These are phyloP conservation scores for Colletotrichum godetiae DNA, from an alignment of 2,329 filamentous ascomycete genomes.

Conservation along the genomic window DNA sequence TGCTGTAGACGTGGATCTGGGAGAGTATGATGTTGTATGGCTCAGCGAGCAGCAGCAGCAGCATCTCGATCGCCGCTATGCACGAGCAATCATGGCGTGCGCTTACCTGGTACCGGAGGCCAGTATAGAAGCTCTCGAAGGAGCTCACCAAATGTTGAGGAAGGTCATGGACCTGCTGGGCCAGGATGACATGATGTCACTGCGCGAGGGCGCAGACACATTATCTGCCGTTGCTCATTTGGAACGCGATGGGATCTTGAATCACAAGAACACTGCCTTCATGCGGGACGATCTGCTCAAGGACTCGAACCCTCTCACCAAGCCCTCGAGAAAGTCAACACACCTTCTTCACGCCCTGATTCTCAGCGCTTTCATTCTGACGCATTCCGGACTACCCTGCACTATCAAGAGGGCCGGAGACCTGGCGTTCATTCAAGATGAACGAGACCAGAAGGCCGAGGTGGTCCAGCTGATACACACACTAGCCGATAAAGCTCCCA, in stretches of 20 bases:
- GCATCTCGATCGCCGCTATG: constrained; percentile 72
- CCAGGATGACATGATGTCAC: constrained; percentile 65
- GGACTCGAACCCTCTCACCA: constrained; percentile 73
- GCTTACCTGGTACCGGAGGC: constrained; percentile 75
- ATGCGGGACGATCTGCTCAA: constrained; percentile 67
- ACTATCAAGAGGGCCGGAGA: constrained; percentile 68
- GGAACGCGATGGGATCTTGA: constrained; percentile 48
- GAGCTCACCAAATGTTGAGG: constrained; percentile 69
- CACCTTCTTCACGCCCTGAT: constrained; percentile 72
- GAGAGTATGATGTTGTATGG: constrained; percentile 66
- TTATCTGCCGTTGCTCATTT: constrained; percentile 50
- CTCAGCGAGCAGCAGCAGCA: constrained; percentile 70
- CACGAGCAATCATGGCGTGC: constrained; percentile 73
- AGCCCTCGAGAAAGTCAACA: constrained; percentile 65
- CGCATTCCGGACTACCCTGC: constrained; percentile 60
- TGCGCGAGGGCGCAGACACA: constrained; percentile 59
- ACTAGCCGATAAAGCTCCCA: constrained; percentile 60
- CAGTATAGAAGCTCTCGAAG: constrained; percentile 67
- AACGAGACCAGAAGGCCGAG: constrained; percentile 72
- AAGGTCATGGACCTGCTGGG: constrained; percentile 71
- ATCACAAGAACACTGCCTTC: constrained; percentile 53
- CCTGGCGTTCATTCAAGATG: constrained; percentile 71
- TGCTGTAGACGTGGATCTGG: constrained; percentile 76
- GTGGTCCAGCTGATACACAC: constrained; percentile 69
- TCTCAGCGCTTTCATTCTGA: constrained; percentile 68